Percentiles rank a stretch among this genome's conserved stretches.
Conservation (phyloP, 164 flowering plant genomes). For the Annona squamosa region DNA sequence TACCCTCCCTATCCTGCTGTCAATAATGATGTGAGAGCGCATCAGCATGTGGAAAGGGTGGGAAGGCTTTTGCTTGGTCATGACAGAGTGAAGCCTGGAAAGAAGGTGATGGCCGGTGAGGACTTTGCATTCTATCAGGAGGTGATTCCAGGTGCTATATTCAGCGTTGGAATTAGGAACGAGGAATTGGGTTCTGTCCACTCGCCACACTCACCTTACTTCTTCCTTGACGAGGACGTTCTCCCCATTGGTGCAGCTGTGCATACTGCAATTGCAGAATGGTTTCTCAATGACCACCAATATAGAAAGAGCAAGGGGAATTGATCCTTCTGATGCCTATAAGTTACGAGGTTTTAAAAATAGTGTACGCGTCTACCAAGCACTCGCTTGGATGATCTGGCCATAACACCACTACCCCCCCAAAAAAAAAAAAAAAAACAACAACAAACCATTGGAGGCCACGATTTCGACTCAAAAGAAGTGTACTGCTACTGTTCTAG, state of each 20-base stretch:
- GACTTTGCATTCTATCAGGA: conserved; percentile 83
- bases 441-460: too few species aligned
- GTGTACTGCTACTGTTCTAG: too few species aligned
- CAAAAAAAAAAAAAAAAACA: too few species aligned
- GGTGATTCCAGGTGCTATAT: conserved; percentile 61
- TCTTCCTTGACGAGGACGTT: conserved; percentile 73
- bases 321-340: too few species aligned
- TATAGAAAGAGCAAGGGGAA: not conserved
- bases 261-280: conserved; percentile 55
- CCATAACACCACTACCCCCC: too few species aligned
- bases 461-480: too few species aligned
- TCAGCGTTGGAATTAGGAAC: conserved; percentile 66
- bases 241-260: conserved; percentile 87
- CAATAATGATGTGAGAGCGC: conserved; percentile 46
- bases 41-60: conserved; percentile 43
- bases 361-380: too few species aligned
- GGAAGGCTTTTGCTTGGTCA: conserved; percentile 54
- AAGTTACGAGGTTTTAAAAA: too few species aligned
- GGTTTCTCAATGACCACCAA: conserved; percentile 50
- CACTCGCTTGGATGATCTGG: too few species aligned
- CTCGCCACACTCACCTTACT: conserved; percentile 70
- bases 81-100: conserved; percentile 32
- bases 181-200: conserved; percentile 53
- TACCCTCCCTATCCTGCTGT: conserved; percentile 51
- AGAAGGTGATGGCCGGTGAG: conserved; percentile 75